Conservation (phyloP, 495 filamentous ascomycete species). For the Penicillium steckii region DNA sequence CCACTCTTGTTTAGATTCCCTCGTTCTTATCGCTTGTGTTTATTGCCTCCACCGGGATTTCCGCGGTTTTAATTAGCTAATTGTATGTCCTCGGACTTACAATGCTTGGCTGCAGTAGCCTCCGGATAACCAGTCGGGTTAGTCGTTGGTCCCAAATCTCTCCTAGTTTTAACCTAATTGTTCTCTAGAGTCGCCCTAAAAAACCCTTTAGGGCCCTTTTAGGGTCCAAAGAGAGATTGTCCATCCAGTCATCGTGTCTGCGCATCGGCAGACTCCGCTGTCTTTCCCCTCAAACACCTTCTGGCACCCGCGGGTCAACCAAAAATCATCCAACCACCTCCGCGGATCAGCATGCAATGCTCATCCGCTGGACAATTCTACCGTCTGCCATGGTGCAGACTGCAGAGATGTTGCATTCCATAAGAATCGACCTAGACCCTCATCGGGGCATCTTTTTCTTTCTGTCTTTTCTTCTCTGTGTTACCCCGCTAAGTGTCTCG, state of each 20-base stretch:
- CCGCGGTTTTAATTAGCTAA: conserved; percentile 23
- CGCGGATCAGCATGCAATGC: conserved; percentile 1
- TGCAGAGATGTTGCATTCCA: not conserved
- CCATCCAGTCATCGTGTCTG: not conserved
- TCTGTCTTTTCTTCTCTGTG: not conserved
- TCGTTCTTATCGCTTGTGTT: conserved; percentile 8
- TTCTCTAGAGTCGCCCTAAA: not conserved
- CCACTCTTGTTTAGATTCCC: not conserved
- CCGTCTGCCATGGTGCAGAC: not conserved
- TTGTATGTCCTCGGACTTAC: conserved; percentile 9
- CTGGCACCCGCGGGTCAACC: not conserved
- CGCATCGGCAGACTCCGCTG: conserved; percentile 1
- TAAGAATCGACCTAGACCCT: not conserved
- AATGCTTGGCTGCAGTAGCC: conserved; percentile 5
- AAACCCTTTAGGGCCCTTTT: too few species aligned
- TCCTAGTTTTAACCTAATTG: not conserved
- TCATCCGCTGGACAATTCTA: not conserved
- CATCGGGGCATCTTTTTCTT: not conserved
- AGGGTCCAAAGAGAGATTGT: not conserved
- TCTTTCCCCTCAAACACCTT: not conserved
- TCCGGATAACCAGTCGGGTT: not conserved
- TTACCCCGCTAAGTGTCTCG: not conserved
- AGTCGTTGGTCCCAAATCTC: not conserved
- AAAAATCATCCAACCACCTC: not conserved
- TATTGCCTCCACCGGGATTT: too few species aligned